Base-by-base conservation (phyloP, 1,284 basidiomycete genomes). In the Leccinum huronense region DNA sequence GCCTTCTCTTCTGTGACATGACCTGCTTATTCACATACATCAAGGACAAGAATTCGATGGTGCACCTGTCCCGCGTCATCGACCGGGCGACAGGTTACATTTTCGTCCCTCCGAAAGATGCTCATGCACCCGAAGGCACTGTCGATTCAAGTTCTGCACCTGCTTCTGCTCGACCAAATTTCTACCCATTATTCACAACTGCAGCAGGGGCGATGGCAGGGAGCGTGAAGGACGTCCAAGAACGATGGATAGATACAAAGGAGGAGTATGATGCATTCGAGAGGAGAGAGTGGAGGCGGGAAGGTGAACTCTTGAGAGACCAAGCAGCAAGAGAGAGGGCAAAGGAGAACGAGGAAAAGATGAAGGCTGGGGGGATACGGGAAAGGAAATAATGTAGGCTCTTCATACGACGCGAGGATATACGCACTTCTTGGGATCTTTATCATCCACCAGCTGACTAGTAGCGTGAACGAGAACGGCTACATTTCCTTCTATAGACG, bases 21-120 rank as follows among this genome's bases (percentile, higher is more conserved):
- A 16, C 57, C 3, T 9, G 6, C 30, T 13, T 14, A 11, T 57
- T 63, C 31, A 42, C 60, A 13, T 30, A 19, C 19, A 31, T n/a
- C 53, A 70, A 94, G 90, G 95, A 98, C 76, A 97, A 96, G 77
- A 81, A 87, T 60, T 96, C 94, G 3, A 98, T 98, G 95, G 79
- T 97, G 9, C 86, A 93, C 67, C 84, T 98, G 1, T 88, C 89
- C 16, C 85, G 86, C 31, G 84, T 84, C 45, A 88, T 97, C 67
- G 95, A 98, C 76, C 89, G 93, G 68, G 93, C 93, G 2, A 92
- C 93, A 0, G 95, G 95, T 27, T 96, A 94, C 76, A 84, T 97
- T 57, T 93, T 93, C 74, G 80, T 94, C 14, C 91, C 92, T 2
- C 81, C 84, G 2, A 69, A 81, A 23, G 75, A 78, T n/a, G 78